Evolutionary conservation across 2,329 filamentous ascomycete species (phyloP), one percentile per base, ranked within the genome.

Genomic region (Aspergillus ochraceoroseus): DNA sequence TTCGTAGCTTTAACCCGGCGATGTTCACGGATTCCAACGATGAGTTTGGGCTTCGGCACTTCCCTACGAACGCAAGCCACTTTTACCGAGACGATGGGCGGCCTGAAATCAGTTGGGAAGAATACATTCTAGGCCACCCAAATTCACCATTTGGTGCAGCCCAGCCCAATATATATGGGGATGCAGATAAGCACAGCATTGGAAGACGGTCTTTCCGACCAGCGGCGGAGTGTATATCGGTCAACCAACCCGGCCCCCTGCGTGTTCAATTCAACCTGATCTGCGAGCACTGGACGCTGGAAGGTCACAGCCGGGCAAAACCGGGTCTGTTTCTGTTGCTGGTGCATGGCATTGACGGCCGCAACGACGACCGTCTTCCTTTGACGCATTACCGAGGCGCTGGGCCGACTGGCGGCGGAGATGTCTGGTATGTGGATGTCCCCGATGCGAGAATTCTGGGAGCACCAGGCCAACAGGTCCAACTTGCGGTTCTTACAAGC

Each of bases 261-360:
- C 78, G 86, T 11, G 95, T 96, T 66, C 83, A 86, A 55, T 89
- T 94, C 58, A 77, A 77, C 38, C 83, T 85, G 43, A 57, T 83
- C 7, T 96, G 90, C 60, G 77, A 80, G 55, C 90, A 96, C 62
- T 95, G 86, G 86, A 80, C 80, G 29, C 71, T 82, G n/a, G 75
- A 82, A 49, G 47, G 53, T 9, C 75, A 74, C 46, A 74, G 85
- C 48, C 85, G 83, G 0, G 65, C 71, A 38, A 83, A 82, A 13
- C 55, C 51, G 1, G 77, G 75, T 44, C 74, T 88, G 30, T 79
- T 90, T 55, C 66, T 92, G 11, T 67, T 95, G 12, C 74, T 74
- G 40, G 74, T 87, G 18, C 72, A 81, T 17, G 83, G 80, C 0
- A 53, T 74, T 3, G 80, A 87, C 51, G 85, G 85, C 0, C 69